Evolutionary conservation across 2,329 filamentous ascomycete species (phyloP).

Genomic region (Coniochaeta pulveracea): DNA sequence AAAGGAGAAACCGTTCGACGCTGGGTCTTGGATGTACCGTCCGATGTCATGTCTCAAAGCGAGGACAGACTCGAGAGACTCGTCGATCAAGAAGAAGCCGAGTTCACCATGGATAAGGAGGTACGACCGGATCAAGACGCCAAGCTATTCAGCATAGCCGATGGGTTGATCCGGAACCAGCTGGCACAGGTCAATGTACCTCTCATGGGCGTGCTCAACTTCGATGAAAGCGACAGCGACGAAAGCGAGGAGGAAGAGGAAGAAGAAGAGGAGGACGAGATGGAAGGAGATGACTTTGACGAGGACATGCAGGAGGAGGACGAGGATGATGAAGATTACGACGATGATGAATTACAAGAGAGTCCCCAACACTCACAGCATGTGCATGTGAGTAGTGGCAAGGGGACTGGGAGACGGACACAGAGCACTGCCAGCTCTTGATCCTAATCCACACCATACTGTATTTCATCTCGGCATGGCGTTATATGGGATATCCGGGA

Average conservation of each 20-base stretch:
- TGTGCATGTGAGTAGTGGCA: constrained; percentile 6
- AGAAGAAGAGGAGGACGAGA: constrained; percentile 14
- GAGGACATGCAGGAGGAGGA: constrained; percentile 16
- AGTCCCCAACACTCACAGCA: constrained; percentile 7
- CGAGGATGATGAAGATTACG: constrained; percentile 14
- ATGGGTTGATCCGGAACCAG: constrained; percentile 35
- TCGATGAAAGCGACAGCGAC: constrained; percentile 29
- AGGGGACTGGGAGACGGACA: constrained; percentile 5
- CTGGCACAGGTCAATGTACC: constrained; percentile 33
- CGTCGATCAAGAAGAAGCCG: constrained; percentile 25
- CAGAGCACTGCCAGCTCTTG: constrained; percentile 2
- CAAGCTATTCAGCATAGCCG: constrained; percentile 30
- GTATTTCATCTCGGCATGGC: no score
- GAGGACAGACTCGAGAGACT: constrained; percentile 12
- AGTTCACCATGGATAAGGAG: constrained; percentile 29
- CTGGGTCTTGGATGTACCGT: constrained; percentile 30
- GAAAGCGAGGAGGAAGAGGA: constrained; percentile 16
- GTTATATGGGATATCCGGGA: no score
- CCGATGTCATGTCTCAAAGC: constrained; percentile 12
- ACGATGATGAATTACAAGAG: constrained; percentile 10
- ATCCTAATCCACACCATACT: no score
- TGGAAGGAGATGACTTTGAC: constrained; percentile 12
- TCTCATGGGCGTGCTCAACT: constrained; percentile 29
- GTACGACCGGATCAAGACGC: constrained; percentile 26
- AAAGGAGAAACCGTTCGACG: constrained; percentile 29